Conservation (phyloP, 257 asterid genomes). For the Sherardia arvensis region DNA sequence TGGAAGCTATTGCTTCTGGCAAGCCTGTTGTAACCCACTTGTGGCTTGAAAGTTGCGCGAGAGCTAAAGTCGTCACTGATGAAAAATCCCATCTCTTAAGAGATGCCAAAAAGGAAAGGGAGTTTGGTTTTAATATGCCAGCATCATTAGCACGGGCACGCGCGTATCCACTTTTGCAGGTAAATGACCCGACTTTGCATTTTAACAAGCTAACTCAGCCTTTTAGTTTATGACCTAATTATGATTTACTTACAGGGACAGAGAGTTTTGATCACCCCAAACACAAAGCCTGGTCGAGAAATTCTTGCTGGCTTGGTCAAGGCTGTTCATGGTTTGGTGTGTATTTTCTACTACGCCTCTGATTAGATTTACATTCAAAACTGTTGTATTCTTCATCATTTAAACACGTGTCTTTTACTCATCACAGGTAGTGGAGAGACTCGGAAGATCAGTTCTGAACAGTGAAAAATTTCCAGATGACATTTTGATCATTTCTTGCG, state of each 20-base stretch:
- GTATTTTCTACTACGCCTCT: slow-evolving; percentile 12
- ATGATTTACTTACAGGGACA: slow-evolving; percentile 54
- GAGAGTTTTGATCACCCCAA: slow-evolving; percentile 72
- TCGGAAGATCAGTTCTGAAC: slow-evolving; percentile 64
- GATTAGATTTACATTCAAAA: neutral
- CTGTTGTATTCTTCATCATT: neutral
- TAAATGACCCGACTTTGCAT: slow-evolving; percentile 12
- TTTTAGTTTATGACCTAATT: slow-evolving; percentile 10
- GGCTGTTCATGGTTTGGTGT: slow-evolving; percentile 85
- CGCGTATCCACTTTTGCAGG: slow-evolving; percentile 81
- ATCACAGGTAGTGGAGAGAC: slow-evolving; percentile 82
- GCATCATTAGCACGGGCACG: slow-evolving; percentile 65
- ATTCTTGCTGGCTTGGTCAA: slow-evolving; percentile 62
- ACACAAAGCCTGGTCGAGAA: slow-evolving; percentile 89
- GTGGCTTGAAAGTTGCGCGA: slow-evolving; percentile 92
- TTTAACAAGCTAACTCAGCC: slow-evolving; percentile 8
- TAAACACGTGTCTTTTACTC: slow-evolving; percentile 9
- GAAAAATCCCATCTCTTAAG: slow-evolving; percentile 74
- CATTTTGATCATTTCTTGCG: slow-evolving; percentile 77
- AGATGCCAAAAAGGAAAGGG: slow-evolving; percentile 79
- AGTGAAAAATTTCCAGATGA: slow-evolving; percentile 51
- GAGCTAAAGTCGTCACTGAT: slow-evolving; percentile 68
- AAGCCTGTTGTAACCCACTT: slow-evolving; percentile 81
- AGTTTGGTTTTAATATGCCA: slow-evolving; percentile 79
- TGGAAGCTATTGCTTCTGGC: slow-evolving; percentile 91